These are phyloP conservation scores for Geotrichum fermentans DNA, from an alignment of 1,139 yeast genomes.

Conservation along the genomic window DNA sequence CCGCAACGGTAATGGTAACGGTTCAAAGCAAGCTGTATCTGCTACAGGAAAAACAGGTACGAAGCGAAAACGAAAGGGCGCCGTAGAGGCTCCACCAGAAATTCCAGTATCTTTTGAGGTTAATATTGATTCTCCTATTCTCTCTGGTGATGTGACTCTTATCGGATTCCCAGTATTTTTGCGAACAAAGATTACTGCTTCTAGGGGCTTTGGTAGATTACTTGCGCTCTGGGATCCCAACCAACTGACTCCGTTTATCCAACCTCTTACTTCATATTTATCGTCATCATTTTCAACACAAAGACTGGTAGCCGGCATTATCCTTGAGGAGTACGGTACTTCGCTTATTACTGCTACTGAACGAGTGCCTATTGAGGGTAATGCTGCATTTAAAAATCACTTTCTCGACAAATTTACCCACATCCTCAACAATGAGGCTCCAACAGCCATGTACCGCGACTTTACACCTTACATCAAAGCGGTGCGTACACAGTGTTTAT, in stretches of 20 bases:
- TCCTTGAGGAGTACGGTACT: slow-evolving; percentile 68
- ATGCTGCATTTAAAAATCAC: slow-evolving; percentile 19
- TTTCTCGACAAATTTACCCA: slow-evolving; percentile 38
- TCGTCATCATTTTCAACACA: slow-evolving; percentile 74
- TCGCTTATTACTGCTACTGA: slow-evolving; percentile 25
- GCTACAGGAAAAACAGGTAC: slow-evolving; percentile 16
- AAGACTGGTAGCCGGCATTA: slow-evolving; percentile 61
- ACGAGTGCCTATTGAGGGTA: too few relatives aligned
- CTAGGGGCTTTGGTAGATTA: slow-evolving; percentile 70
- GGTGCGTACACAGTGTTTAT: slow-evolving; percentile 81
- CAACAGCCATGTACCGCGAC: slow-evolving; percentile 66
- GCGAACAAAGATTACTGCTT: slow-evolving; percentile 70
- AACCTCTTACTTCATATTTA: slow-evolving; percentile 43
- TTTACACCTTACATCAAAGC: slow-evolving; percentile 81
- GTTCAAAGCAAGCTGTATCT: slow-evolving; percentile 13
- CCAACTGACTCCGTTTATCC: slow-evolving; percentile 22
- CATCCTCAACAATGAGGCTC: slow-evolving; percentile 45
- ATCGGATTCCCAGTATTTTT: slow-evolving; percentile 73
- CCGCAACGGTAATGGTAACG: slow-evolving; percentile 21
- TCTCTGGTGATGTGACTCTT: slow-evolving; percentile 83
- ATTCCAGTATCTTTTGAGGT: slow-evolving; percentile 36
- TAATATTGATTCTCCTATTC: slow-evolving; percentile 90
- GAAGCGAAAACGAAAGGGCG: slow-evolving; percentile 23
- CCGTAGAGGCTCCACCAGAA: slow-evolving; percentile 18
- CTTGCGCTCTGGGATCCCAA: slow-evolving; percentile 51